phyloP scores from a whole-genome alignment of 805 yeast genomes.

The Yarrowia osloensis region DNA sequence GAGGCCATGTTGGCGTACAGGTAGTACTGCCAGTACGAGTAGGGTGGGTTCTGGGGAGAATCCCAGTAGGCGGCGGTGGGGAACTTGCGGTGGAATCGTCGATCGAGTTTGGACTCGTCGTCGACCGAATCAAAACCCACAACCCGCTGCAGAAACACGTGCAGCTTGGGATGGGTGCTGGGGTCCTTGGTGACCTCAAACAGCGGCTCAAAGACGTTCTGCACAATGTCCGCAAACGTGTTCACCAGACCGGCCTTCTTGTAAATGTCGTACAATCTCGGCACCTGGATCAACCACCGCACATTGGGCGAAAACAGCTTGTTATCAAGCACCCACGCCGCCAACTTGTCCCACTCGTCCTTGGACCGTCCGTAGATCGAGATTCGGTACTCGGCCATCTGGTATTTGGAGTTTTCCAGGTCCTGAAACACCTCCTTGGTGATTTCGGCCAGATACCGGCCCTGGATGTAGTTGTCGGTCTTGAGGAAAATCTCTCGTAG shows the following conservation, averaged over 20 bases:
- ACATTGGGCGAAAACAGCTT: slow-evolving; percentile 90
- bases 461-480: slow-evolving; percentile 90
- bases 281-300: slow-evolving; percentile 95
- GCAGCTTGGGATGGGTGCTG: slow-evolving; percentile 82
- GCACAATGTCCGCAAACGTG: slow-evolving; percentile 73
- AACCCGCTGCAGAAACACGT: slow-evolving; percentile 85
- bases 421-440: slow-evolving; percentile 93
- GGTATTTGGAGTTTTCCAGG: slow-evolving; percentile 92
- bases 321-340: slow-evolving; percentile 93
- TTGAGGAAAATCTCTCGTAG: slow-evolving; percentile 92
- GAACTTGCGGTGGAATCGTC: slow-evolving; percentile 74
- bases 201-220: slow-evolving; percentile 80
- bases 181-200: slow-evolving; percentile 91
- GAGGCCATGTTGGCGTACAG: slow-evolving; percentile 83
- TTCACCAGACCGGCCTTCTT: slow-evolving; percentile 69
- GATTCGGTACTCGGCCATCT: slow-evolving; percentile 95
- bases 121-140: slow-evolving; percentile 98
- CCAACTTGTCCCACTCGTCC: slow-evolving; percentile 94
- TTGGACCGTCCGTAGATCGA: slow-evolving; percentile 88
- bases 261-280: slow-evolving; percentile 88
- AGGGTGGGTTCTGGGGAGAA: slow-evolving; percentile 84
- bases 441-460: slow-evolving; percentile 87
- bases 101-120: slow-evolving; percentile 92
- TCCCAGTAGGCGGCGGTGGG: slow-evolving; percentile 90
- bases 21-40: slow-evolving; percentile 90